phyloP scores from a whole-genome alignment of 352 stramenopile genomes.

The Pythium grandisporangium region DNA sequence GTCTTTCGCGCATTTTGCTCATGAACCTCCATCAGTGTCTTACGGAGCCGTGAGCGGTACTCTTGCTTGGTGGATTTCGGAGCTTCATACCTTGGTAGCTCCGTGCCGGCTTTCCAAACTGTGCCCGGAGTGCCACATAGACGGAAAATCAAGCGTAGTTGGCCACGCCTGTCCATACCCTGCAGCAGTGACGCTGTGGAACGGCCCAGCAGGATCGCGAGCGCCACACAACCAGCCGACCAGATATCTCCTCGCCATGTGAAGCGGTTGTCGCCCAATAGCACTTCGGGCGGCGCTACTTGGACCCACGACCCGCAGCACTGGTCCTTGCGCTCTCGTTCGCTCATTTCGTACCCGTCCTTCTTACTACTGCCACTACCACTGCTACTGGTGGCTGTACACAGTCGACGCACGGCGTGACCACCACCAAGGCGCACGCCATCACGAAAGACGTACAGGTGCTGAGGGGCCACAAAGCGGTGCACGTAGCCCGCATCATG shows the following conservation, averaged over 20 bases:
- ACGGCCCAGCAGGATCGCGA: conserved; percentile 60
- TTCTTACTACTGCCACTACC: conserved; percentile 9
- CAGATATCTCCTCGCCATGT: conserved; percentile 72
- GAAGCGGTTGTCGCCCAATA: conserved; percentile 61
- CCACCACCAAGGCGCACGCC: conserved; percentile 62
- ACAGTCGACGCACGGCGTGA: conserved; percentile 40
- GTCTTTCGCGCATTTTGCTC: conserved; percentile 25
- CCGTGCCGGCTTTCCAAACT: conserved; percentile 36
- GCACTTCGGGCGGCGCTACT: conserved; percentile 54
- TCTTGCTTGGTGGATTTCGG: conserved; percentile 69
- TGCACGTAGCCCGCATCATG: conserved; percentile 73
- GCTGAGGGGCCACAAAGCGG: conserved; percentile 54
- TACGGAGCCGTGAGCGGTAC: conserved; percentile 67
- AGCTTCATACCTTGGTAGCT: conserved; percentile 38
- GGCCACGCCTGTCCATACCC: conserved; percentile 42
- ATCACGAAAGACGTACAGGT: conserved; percentile 68
- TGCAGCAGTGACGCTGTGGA: conserved; percentile 57
- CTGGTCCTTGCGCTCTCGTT: conserved; percentile 76
- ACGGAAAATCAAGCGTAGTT: conserved; percentile 75
- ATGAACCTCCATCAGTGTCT: conserved; percentile 68
- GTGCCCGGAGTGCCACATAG: conserved; percentile 57
- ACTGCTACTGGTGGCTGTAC: too few relatives aligned
- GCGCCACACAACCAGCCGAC: conserved; percentile 51
- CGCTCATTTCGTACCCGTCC: conserved; percentile 48
- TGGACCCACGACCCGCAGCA: conserved; percentile 54